These are phyloP conservation scores for Trichoderma gamsii DNA, from an alignment of 495 filamentous ascomycete species.

Conservation along the genomic window DNA sequence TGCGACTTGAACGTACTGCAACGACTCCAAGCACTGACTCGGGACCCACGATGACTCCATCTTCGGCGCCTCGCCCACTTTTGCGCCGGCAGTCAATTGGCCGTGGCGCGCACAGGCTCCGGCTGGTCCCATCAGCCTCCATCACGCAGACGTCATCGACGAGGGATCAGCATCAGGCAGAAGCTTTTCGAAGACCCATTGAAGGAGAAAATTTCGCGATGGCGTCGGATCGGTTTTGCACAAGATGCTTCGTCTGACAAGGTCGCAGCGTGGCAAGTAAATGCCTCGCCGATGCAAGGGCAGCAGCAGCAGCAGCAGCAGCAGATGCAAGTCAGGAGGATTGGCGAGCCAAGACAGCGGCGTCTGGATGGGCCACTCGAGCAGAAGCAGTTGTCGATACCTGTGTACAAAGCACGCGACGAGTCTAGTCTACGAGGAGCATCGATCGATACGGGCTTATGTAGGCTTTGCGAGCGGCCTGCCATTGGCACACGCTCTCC, in stretches of 20 bases:
- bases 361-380: too few relatives aligned
- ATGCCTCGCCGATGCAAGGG: not conserved
- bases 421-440: not conserved
- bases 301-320: not conserved
- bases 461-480: not conserved
- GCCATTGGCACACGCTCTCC: not conserved
- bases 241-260: not conserved
- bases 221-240: not conserved
- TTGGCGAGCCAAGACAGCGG: too few relatives aligned
- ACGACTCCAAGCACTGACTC: not conserved
- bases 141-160: conserved; percentile 1
- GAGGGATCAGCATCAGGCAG: conserved; percentile 12
- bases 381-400: too few relatives aligned
- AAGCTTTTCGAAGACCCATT: conserved; percentile 13
- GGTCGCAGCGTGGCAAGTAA: not conserved
- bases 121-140: conserved; percentile 3
- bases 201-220: not conserved
- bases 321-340: not conserved
- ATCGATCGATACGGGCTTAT: not conserved
- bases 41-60: conserved; percentile 9
- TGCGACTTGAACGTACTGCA: not conserved
- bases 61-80: not conserved
- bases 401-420: not conserved
- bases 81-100: not conserved
- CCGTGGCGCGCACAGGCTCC: not conserved